phyloP scores from a whole-genome alignment of 2,329 filamentous ascomycete genomes.

The Pseudocercospora eumusae region DNA sequence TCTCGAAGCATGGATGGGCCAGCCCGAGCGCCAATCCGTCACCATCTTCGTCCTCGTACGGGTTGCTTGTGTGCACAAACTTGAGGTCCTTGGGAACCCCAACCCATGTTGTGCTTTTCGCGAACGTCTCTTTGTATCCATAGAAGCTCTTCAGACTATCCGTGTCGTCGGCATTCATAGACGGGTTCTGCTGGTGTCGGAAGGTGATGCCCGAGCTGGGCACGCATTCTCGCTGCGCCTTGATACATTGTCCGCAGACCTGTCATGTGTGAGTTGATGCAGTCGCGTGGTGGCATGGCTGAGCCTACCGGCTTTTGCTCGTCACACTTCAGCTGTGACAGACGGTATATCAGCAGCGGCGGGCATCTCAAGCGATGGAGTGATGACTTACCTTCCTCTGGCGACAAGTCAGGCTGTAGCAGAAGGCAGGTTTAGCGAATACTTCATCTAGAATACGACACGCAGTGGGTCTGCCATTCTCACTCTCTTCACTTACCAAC shows the following conservation, averaged over 20 bases:
- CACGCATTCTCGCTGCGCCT: conserved; percentile 61
- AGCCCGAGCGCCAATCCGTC: conserved; percentile 13
- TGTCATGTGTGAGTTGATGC: conserved; percentile 62
- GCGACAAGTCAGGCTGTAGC: conserved; percentile 38
- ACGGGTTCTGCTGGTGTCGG: conserved; percentile 69
- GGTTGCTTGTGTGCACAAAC: conserved; percentile 64
- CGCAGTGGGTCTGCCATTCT: not conserved
- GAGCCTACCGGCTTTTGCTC: not conserved
- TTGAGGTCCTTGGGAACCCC: conserved; percentile 62
- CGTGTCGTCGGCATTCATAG: conserved; percentile 59
- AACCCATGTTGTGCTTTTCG: conserved; percentile 62
- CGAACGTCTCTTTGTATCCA: conserved; percentile 66
- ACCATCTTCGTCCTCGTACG: conserved; percentile 54
- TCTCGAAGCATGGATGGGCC: not conserved
- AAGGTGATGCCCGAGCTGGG: conserved; percentile 66
- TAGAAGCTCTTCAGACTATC: conserved; percentile 61
- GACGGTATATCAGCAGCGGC: not conserved
- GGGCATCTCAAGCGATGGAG: conserved; percentile 2
- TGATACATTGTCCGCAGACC: conserved; percentile 61
- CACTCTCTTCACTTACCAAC: conserved; percentile 35
- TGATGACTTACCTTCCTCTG: conserved; percentile 36
- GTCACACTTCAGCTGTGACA: not conserved
- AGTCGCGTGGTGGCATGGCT: conserved; percentile 9
- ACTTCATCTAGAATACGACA: not conserved
- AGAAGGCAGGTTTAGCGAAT: conserved; percentile 16